Evolutionary conservation across 2,329 filamentous ascomycete genomes (phyloP).

Genomic region (Talaromyces sp.): DNA sequence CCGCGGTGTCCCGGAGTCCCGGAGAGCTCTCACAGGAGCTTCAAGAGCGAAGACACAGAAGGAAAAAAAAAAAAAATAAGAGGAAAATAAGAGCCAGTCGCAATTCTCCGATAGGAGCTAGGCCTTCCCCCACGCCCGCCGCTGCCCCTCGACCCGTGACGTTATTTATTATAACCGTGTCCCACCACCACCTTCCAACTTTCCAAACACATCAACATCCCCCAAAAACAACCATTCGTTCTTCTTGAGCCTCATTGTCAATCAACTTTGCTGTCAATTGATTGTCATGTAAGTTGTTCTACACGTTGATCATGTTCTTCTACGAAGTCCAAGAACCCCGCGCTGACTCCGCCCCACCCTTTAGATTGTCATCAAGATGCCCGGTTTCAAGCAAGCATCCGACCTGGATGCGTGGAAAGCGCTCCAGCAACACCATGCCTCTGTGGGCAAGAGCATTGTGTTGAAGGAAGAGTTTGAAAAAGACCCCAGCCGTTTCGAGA

Average conservation of each 20-base stretch:
- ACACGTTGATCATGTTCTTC: neutral
- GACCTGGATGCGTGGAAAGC: constrained; percentile 82
- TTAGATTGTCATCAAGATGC: constrained; percentile 27
- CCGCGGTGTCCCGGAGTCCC: neutral
- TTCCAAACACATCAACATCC: neutral
- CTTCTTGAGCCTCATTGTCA: neutral
- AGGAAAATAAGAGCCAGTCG: neutral
- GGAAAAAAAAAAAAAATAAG: neutral
- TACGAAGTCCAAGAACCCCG: constrained; percentile 21
- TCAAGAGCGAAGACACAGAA: too few species aligned
- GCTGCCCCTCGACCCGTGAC: constrained; percentile 17
- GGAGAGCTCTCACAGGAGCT: neutral
- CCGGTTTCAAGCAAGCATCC: constrained; percentile 65
- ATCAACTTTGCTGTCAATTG: constrained; percentile 9
- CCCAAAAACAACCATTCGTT: neutral
- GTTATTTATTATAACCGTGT: constrained; percentile 7
- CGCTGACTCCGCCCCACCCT: constrained; percentile 25
- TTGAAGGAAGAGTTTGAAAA: constrained; percentile 89
- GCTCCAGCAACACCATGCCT: constrained; percentile 85
- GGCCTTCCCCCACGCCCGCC: constrained; percentile 5
- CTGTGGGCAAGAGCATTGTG: constrained; percentile 81
- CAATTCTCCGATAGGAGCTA: neutral
- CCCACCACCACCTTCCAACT: neutral
- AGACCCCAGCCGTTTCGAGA: constrained; percentile 82
- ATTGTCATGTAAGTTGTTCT: constrained; percentile 10